These are phyloP conservation scores for Penicillium sp. DNA, from an alignment of 2,329 filamentous ascomycete genomes.

Conservation along the genomic window DNA sequence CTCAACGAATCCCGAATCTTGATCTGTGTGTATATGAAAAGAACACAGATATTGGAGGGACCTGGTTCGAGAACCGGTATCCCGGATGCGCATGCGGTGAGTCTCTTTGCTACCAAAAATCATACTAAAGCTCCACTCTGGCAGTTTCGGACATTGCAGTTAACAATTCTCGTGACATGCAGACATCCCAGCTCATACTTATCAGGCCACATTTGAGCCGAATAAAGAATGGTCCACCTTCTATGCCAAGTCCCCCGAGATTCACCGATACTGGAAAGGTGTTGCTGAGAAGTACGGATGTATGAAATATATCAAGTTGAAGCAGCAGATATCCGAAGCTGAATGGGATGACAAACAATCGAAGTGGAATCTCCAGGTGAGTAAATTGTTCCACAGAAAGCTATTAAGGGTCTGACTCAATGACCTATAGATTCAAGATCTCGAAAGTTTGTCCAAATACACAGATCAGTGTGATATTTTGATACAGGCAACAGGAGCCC, in stretches of 20 bases:
- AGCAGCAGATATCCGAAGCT: slow-evolving; percentile 46
- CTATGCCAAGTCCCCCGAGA: slow-evolving; percentile 50
- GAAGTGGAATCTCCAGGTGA: slow-evolving; percentile 32
- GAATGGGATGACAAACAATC: slow-evolving; percentile 43
- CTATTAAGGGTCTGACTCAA: background rate
- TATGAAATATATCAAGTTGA: slow-evolving; percentile 49
- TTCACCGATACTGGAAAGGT: slow-evolving; percentile 50
- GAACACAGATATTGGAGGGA: slow-evolving; percentile 36
- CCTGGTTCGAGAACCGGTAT: slow-evolving; percentile 39
- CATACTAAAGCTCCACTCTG: background rate
- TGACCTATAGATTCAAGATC: slow-evolving; percentile 24
- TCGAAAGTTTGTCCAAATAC: slow-evolving; percentile 19
- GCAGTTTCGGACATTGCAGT: background rate
- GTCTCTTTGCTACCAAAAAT: background rate
- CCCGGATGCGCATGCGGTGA: slow-evolving; percentile 39
- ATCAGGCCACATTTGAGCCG: slow-evolving; percentile 54
- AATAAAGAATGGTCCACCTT: slow-evolving; percentile 50
- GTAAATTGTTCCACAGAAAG: background rate
- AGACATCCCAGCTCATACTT: slow-evolving; percentile 50
- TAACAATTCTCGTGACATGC: too few relatives aligned
- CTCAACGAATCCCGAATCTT: slow-evolving; percentile 39
- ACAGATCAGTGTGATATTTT: slow-evolving; percentile 36
- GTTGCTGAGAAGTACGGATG: slow-evolving; percentile 48
- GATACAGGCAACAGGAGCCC: slow-evolving; percentile 41
- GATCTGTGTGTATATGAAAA: slow-evolving; percentile 38